These are phyloP conservation scores for Diplogelasinospora grovesii DNA, from an alignment of 495 filamentous ascomycete genomes.

Conservation along the genomic window DNA sequence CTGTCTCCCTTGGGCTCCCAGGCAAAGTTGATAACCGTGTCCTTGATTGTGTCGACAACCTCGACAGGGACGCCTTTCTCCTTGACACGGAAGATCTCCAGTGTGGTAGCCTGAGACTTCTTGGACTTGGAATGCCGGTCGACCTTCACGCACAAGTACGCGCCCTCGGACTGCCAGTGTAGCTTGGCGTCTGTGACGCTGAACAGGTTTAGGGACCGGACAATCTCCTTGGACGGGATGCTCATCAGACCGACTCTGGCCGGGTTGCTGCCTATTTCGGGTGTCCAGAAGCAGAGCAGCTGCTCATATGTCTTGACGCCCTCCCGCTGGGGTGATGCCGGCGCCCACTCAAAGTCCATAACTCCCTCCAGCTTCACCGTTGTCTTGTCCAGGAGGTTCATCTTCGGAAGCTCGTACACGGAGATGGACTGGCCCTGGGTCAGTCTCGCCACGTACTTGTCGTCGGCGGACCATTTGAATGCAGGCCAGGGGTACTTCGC, in stretches of 20 bases:
- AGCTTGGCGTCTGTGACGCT: constrained; percentile 96
- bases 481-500: constrained; percentile 96
- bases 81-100: constrained; percentile 93
- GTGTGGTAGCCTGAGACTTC: constrained; percentile 91
- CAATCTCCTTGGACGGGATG: constrained; percentile 86
- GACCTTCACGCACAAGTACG: constrained; percentile 96
- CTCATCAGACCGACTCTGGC: constrained; percentile 94
- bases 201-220: constrained; percentile 92
- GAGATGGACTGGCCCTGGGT: constrained; percentile 83
- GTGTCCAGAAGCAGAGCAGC: constrained; percentile 96
- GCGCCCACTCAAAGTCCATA: constrained; percentile 97
- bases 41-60: constrained; percentile 93
- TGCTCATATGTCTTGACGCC: constrained; percentile 87
- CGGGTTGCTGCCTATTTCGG: constrained; percentile 97
- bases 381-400: constrained; percentile 83
- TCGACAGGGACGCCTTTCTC: constrained; percentile 98
- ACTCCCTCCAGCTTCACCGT: constrained; percentile 93
- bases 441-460: constrained; percentile 92
- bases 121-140: constrained; percentile 98
- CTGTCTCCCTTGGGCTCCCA: constrained; percentile 97
- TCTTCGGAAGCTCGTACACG: constrained; percentile 87
- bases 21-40: constrained; percentile 97
- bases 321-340: constrained; percentile 68
- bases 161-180: constrained; percentile 90
- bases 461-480: constrained; percentile 98